A percentile compares a stretch with the other conserved stretches of the same genome.
Evolutionary conservation across 306 rosid species (phyloP).

Genomic region (Cicer chorassanicum): DNA sequence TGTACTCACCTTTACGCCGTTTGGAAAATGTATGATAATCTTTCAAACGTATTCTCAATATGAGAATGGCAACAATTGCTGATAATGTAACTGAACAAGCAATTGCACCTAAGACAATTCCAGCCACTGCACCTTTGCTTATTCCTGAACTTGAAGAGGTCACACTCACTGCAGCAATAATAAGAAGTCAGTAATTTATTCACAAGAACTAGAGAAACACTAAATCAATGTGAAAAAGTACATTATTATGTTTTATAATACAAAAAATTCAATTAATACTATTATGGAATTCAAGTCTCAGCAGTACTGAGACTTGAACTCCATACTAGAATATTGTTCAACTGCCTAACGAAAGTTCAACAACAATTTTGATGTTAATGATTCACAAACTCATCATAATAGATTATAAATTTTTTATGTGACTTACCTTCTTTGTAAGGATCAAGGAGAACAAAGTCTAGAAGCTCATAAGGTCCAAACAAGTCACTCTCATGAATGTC

Average conservation of each 20-base stretch:
- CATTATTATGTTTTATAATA: neutral
- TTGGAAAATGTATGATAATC: conserved; percentile 48
- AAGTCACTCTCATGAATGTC: conserved; percentile 51
- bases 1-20: conserved; percentile 71
- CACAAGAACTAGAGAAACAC: conserved; percentile 13
- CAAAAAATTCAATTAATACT: neutral
- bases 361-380: no score
- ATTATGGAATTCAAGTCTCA: no score
- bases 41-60: conserved; percentile 54
- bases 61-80: conserved; percentile 60
- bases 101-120: conserved; percentile 72
- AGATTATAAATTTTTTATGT: conserved; percentile 8
- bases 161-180: conserved; percentile 48
- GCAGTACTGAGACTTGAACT: no score
- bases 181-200: conserved; percentile 9
- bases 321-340: no score
- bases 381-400: no score
- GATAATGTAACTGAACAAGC: conserved; percentile 66
- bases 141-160: conserved; percentile 53
- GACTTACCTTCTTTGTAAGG: conserved; percentile 67
- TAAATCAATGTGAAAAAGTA: neutral
- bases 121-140: conserved; percentile 74
- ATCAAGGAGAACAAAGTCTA: conserved; percentile 52
- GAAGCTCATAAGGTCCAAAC: conserved; percentile 89
- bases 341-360: neutral